Evolutionary conservation across 164 flowering plant genomes (phyloP).

Genomic region (Kingdonia uniflora): DNA sequence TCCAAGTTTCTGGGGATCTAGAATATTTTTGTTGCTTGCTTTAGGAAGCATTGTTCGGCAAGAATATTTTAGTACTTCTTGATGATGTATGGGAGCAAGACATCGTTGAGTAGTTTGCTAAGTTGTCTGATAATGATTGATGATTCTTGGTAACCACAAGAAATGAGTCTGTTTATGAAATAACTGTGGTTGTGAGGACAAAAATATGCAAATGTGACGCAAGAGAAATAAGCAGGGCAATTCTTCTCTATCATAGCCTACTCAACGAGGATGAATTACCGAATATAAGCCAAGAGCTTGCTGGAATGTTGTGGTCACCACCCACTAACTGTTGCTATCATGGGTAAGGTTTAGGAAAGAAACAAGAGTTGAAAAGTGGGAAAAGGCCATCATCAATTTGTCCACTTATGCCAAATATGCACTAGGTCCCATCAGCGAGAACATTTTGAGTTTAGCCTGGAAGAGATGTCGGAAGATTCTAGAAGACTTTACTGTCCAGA

Average conservation of each 20-base stretch:
- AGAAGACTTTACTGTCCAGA: slow-evolving; percentile 26
- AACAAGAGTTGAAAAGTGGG: slow-evolving; percentile 36
- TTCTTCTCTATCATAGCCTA: slow-evolving; percentile 40
- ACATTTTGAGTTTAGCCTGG: slow-evolving; percentile 46
- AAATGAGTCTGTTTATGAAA: slow-evolving; percentile 32
- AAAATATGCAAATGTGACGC: slow-evolving; percentile 35
- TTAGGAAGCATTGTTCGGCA: slow-evolving; percentile 42
- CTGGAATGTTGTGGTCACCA: slow-evolving; percentile 46
- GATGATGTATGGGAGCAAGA: slow-evolving; percentile 61
- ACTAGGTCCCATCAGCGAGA: slow-evolving; percentile 39
- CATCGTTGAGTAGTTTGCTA: slow-evolving; percentile 38
- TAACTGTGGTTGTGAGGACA: slow-evolving; percentile 38
- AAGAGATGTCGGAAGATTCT: slow-evolving; percentile 28
- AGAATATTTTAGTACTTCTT: slow-evolving; percentile 30
- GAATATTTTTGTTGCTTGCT: slow-evolving; percentile 32
- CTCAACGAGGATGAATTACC: slow-evolving; percentile 32
- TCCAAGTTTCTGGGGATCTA: too few species aligned
- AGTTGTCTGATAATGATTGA: slow-evolving; percentile 34
- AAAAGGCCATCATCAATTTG: slow-evolving; percentile 31
- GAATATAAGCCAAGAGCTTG: slow-evolving; percentile 24
- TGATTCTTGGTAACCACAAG: slow-evolving; percentile 37
- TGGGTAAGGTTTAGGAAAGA: slow-evolving; percentile 46
- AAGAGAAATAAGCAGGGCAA: slow-evolving; percentile 35
- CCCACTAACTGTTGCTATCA: slow-evolving; percentile 47
- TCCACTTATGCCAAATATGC: slow-evolving; percentile 19